Base-by-base conservation (phyloP, 1,284 basidiomycete genomes). In the Cryptococcus sp. region DNA sequence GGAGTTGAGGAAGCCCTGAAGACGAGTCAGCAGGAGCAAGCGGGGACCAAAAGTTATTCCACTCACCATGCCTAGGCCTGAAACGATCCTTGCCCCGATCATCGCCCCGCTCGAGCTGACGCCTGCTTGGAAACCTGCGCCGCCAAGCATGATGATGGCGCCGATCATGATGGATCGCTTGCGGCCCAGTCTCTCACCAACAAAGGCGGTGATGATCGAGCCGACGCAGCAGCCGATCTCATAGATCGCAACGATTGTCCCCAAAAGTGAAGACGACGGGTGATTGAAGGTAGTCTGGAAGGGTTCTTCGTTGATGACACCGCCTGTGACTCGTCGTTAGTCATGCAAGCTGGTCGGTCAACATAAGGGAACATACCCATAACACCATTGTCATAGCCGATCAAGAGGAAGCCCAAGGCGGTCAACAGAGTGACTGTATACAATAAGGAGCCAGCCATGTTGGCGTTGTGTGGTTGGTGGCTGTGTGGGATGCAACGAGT, bases 231-330 rank as follows among this genome's bases (percentile, higher is more conserved):
- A 70, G 8, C 75, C 75, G 50, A 75, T 67, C 53, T 77, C 73
- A 58, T 74, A 75, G 44, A 73, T 74, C 47, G 71, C 69, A 39
- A 76, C 71, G 53, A 76, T 73, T 2, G 70, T 72, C 5, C 69
- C 69, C 3, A 72, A 53, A 0, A 70, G 61, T 11, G 51, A 54
- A 15, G 61, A 40, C 11, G 54, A 52, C 4, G 70, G 66, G 25
- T 67, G 59, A 44, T 57, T 40, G 56, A 73, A 71, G 5, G 66
- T 65, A 7, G 55, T 56, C 22, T 68, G 61, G 56, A 70, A 72
- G 20, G 65, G 61, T n/a, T 57, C 40, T 22, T 65, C 61, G 56
- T 65, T 59, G 53, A 70, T 71, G 47, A 73, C 50, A 23, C 71
- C 71, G 11, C 68, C 70, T 53, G 44, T 45, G 25, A 45, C 22